A percentile compares a stretch with the other conserved stretches of the same genome.
Conservation (phyloP, 176 grass and related monocot genomes). For the Carex kokanica region DNA sequence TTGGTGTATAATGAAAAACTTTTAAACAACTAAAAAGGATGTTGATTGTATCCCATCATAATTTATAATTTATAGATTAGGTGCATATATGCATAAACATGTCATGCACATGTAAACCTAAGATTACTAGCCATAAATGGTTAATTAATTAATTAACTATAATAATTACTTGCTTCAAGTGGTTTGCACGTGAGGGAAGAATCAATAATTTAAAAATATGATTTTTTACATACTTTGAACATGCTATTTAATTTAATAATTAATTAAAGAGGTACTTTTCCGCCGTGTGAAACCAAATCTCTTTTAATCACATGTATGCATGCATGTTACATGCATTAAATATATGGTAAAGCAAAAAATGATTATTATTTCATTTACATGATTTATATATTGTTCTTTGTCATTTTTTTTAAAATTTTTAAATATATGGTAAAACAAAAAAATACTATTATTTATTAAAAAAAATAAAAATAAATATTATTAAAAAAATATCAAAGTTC, state of each 20-base stretch:
- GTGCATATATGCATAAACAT: neutral
- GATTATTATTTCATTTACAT: neutral
- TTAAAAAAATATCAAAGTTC: too few relatives aligned
- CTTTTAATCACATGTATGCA: slow-evolving; percentile 20
- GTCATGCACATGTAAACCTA: neutral
- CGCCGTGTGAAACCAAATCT: slow-evolving; percentile 15
- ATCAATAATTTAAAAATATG: neutral
- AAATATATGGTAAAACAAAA: too few relatives aligned
- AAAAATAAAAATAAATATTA: too few relatives aligned
- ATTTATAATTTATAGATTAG: neutral
- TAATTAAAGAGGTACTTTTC: slow-evolving; percentile 14
- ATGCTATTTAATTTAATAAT: slow-evolving; percentile 3
- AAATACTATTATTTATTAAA: too few relatives aligned
- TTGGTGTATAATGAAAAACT: neutral
- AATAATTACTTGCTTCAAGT: neutral
- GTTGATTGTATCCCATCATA: too few relatives aligned
- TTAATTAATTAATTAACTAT: neutral
- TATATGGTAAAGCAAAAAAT: neutral
- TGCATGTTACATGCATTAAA: slow-evolving; percentile 13
- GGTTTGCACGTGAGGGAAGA: slow-evolving; percentile 19
- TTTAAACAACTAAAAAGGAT: neutral
- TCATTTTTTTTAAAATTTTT: too few relatives aligned
- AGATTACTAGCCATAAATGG: neutral
- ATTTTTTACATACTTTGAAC: neutral
- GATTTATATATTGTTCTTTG: too few relatives aligned